Conservation (phyloP, 306 rosid species). For the Cucumis melo region DNA sequence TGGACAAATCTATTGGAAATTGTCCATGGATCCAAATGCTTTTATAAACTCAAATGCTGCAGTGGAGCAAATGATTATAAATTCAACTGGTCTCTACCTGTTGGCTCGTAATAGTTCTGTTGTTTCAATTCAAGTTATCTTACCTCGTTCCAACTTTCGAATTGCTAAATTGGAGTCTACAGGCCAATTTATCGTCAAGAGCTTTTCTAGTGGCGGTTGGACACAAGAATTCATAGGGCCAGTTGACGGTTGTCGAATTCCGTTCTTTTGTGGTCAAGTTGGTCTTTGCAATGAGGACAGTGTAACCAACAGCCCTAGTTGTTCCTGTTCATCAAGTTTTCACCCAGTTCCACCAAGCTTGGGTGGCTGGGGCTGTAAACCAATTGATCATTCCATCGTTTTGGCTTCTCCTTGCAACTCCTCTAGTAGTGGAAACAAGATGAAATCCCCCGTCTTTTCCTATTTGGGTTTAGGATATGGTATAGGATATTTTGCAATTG, state of each 20-base stretch:
- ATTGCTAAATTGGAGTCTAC: slow-evolving; percentile 41
- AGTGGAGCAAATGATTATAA: slow-evolving; percentile 46
- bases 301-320: slow-evolving; percentile 26
- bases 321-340: slow-evolving; percentile 69
- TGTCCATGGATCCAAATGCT: slow-evolving; percentile 38
- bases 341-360: slow-evolving; percentile 21
- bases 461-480: slow-evolving; percentile 44
- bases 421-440: slow-evolving; percentile 1
- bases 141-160: slow-evolving; percentile 36
- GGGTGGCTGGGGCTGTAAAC: slow-evolving; percentile 59
- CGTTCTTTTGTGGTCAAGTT: slow-evolving; percentile 49
- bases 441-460: slow-evolving; percentile 36
- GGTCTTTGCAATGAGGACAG: slow-evolving; percentile 42
- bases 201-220: slow-evolving; percentile 34
- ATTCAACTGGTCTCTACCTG: slow-evolving; percentile 45
- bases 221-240: slow-evolving; percentile 57
- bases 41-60: slow-evolving; percentile 20
- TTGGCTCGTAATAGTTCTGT: slow-evolving; percentile 36
- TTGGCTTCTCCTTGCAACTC: slow-evolving; percentile 42
- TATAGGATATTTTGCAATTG: slow-evolving; percentile 33
- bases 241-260: slow-evolving; percentile 40
- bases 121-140: slow-evolving; percentile 28
- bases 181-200: slow-evolving; percentile 44
- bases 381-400: slow-evolving; percentile 39
- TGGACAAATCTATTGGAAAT: slow-evolving; percentile 70